These are phyloP conservation scores for Colletotrichum limetticola DNA, from an alignment of 2,329 filamentous ascomycete species.

Conservation along the genomic window DNA sequence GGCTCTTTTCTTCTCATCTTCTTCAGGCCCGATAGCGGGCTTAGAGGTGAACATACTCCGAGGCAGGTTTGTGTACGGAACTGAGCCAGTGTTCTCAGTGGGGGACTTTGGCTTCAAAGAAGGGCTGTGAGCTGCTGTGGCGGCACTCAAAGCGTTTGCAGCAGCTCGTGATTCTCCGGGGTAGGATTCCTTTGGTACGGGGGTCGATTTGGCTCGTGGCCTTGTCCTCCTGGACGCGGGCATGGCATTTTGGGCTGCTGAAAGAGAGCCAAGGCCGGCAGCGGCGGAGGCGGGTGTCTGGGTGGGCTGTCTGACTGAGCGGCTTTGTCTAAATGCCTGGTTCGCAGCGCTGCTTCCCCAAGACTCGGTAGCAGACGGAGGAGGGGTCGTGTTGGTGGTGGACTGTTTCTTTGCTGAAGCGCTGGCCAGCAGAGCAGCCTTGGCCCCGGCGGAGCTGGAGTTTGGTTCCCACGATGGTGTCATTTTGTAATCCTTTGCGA, in stretches of 20 bases:
- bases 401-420: slow-evolving; percentile 48
- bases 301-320: slow-evolving; percentile 44
- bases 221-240: slow-evolving; percentile 57
- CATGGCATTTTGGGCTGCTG: slow-evolving; percentile 83
- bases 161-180: slow-evolving; percentile 69
- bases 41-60: slow-evolving; percentile 82
- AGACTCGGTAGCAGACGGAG: slow-evolving; percentile 49
- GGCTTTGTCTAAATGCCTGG: slow-evolving; percentile 67
- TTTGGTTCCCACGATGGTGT: slow-evolving; percentile 70
- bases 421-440: slow-evolving; percentile 76
- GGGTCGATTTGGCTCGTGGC: slow-evolving; percentile 73
- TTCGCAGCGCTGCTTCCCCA: slow-evolving; percentile 77
- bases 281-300: slow-evolving; percentile 41
- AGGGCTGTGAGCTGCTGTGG: slow-evolving; percentile 72
- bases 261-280: slow-evolving; percentile 65
- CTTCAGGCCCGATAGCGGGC: slow-evolving; percentile 77
- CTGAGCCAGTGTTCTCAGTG: slow-evolving; percentile 71
- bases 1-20: slow-evolving; percentile 77
- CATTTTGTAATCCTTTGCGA: slow-evolving; percentile 56
- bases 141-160: slow-evolving; percentile 78
- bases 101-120: slow-evolving; percentile 56
- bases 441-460: slow-evolving; percentile 73
- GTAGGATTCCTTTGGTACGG: slow-evolving; percentile 59
- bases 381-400: slow-evolving; percentile 52
- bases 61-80: slow-evolving; percentile 74